These are phyloP conservation scores for Botrytis tulipae DNA, from an alignment of 2,329 filamentous ascomycete genomes.

Conservation along the genomic window DNA sequence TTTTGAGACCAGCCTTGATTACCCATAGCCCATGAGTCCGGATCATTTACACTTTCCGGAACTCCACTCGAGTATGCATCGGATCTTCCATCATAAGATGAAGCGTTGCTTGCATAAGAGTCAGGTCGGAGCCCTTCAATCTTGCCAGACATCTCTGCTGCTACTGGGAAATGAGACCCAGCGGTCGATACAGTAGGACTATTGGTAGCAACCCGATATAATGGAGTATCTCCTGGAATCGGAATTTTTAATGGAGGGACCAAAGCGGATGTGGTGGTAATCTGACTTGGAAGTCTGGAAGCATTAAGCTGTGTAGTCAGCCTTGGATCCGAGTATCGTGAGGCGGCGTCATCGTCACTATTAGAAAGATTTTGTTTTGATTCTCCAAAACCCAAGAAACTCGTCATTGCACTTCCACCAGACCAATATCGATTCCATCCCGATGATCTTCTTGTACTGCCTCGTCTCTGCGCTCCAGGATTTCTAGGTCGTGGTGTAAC, in stretches of 20 bases:
- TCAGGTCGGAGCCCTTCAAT: constrained; percentile 54
- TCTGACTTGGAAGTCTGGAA: constrained; percentile 42
- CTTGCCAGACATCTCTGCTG: constrained; percentile 58
- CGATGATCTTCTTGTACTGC: constrained; percentile 58
- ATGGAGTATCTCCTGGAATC: constrained; percentile 54
- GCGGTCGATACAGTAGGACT: constrained; percentile 65
- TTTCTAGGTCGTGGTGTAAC: constrained; percentile 26
- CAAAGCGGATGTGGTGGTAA: constrained; percentile 65
- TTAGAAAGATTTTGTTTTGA: constrained; percentile 42
- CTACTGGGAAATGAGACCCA: constrained; percentile 47
- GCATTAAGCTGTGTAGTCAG: constrained; percentile 46
- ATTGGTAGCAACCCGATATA: constrained; percentile 58
- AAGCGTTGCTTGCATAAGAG: constrained; percentile 41
- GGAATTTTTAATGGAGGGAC: constrained; percentile 66
- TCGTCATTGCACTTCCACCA: constrained; percentile 62
- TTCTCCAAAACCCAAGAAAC: constrained; percentile 59
- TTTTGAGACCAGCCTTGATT: constrained; percentile 50
- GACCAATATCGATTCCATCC: constrained; percentile 80
- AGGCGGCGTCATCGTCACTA: constrained; percentile 51
- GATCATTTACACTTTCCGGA: constrained; percentile 53
- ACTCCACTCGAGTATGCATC: constrained; percentile 63
- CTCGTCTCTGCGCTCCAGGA: constrained; percentile 28
- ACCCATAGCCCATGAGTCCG: constrained; percentile 33
- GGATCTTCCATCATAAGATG: constrained; percentile 35
- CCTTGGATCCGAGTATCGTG: constrained; percentile 50